A percentile compares a stretch with the other conserved stretches of the same genome.
phyloP scores from a whole-genome alignment of 108 stramenopile species.

The Cylindrotheca closterium region DNA sequence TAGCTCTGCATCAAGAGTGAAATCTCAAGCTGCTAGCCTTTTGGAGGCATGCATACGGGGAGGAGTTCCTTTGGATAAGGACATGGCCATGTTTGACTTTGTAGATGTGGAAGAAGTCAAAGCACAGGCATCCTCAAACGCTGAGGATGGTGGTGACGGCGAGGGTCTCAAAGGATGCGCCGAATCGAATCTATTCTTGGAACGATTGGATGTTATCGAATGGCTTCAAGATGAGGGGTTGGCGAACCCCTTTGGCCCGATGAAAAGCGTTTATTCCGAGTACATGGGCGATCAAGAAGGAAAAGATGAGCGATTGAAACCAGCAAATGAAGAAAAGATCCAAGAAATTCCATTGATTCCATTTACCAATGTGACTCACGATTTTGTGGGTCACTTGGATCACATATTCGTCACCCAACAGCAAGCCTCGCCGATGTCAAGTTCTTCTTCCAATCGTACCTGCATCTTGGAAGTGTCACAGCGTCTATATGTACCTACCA shows the following conservation, averaged over 20 bases:
- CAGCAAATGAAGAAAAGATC: too few relatives aligned
- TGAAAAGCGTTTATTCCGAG: slow-evolving; percentile 62
- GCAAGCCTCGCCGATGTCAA: too few relatives aligned
- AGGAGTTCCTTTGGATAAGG: slow-evolving; percentile 58
- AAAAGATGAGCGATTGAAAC: too few relatives aligned
- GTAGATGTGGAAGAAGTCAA: slow-evolving; percentile 52
- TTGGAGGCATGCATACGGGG: slow-evolving; percentile 64
- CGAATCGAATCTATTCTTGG: neutral
- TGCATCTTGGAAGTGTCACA: slow-evolving; percentile 48
- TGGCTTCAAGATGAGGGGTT: slow-evolving; percentile 75
- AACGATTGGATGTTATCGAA: slow-evolving; percentile 47
- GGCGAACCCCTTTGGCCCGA: slow-evolving; percentile 45
- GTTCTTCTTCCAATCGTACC: too few relatives aligned
- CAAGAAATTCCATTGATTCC: too few relatives aligned
- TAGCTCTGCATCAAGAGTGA: slow-evolving; percentile 79
- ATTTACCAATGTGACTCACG: slow-evolving; percentile 84
- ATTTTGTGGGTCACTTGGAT: slow-evolving; percentile 81
- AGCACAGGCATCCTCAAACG: slow-evolving; percentile 14
- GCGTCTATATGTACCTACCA: slow-evolving; percentile 58
- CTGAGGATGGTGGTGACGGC: neutral
- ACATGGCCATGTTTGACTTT: slow-evolving; percentile 70
- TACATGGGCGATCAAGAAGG: slow-evolving; percentile 18
- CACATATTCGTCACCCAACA: slow-evolving; percentile 63
- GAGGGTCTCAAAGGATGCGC: neutral
- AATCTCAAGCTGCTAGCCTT: slow-evolving; percentile 64